Evolutionary conservation across 2,329 filamentous ascomycete species (phyloP).

Genomic region (Penicillium corylophilum): DNA sequence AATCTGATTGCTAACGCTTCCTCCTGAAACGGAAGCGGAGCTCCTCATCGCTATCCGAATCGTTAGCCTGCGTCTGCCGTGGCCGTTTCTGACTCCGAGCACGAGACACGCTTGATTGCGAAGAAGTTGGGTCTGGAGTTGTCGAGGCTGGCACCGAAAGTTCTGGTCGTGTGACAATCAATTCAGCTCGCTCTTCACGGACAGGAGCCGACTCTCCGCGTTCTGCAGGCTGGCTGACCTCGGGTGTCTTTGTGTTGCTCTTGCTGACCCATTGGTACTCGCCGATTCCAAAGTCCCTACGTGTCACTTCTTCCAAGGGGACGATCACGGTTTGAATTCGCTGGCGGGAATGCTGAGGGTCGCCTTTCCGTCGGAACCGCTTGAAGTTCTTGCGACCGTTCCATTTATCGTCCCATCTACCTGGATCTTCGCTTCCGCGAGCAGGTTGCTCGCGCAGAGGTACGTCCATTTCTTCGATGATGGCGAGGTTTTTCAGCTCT

Average conservation of each 20-base stretch:
- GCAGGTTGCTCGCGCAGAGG: slow-evolving; percentile 33
- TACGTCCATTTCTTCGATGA: slow-evolving; percentile 75
- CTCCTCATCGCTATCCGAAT: slow-evolving; percentile 59
- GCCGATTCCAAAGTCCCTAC: slow-evolving; percentile 70
- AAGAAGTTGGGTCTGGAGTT: slow-evolving; percentile 21
- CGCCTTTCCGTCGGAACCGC: slow-evolving; percentile 59
- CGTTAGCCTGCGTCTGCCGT: slow-evolving; percentile 34
- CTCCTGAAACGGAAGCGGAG: slow-evolving; percentile 56
- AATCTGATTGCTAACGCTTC: slow-evolving; percentile 30
- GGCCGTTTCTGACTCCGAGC: slow-evolving; percentile 32
- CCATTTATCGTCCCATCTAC: slow-evolving; percentile 84
- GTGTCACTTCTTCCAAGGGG: slow-evolving; percentile 66
- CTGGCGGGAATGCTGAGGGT: slow-evolving; percentile 36
- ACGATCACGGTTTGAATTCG: slow-evolving; percentile 63
- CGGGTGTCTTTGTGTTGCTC: slow-evolving; percentile 26
- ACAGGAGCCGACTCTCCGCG: slow-evolving; percentile 10
- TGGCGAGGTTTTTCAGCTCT: slow-evolving; percentile 69
- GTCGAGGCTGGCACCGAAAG: slow-evolving; percentile 9
- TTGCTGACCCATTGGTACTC: slow-evolving; percentile 69
- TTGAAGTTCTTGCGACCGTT: slow-evolving; percentile 97
- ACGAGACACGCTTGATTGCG: slow-evolving; percentile 14
- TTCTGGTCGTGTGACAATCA: slow-evolving; percentile 10
- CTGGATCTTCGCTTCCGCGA: slow-evolving; percentile 45
- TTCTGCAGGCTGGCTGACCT: slow-evolving; percentile 23
- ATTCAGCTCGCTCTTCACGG: slow-evolving; percentile 1